Base-by-base conservation (phyloP, 257 asterid species). In the Solanum ahanhuiri region DNA sequence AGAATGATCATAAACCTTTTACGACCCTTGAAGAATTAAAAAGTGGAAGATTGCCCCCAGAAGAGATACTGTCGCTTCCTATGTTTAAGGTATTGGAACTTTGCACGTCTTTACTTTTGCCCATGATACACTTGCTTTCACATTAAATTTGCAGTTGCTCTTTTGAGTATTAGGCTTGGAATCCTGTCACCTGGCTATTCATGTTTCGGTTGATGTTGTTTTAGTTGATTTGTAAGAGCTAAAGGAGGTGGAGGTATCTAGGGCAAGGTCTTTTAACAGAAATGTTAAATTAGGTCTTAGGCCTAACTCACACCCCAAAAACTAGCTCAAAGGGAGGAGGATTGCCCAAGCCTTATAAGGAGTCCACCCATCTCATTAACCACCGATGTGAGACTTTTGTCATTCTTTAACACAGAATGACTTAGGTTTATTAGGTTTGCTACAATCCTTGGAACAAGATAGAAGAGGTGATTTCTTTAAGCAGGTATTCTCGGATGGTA, bases 1-100 rank as follows among this genome's bases (percentile, higher is more conserved):
- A n/a, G n/a, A n/a, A n/a, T n/a, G n/a, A n/a, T n/a, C n/a, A n/a
- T n/a, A 88, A 91, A 87, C 87, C 93, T 86, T 92, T 90, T 89
- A 96, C 94, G 82, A 93, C 98, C 86, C 82, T 88, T 45, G 98
- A 93, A 90, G 95, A 95, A 86, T 87, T 95, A 83, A 89, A 91
- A 85, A 88, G 87, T n/a, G 97, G 98, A 82, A 96, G 90, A 89
- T 86, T 94, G 90, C 98, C 98, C 48, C 98, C 97, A 4, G 99
- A 94, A 91, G 99, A 95, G 86, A 94, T 96, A 82, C 90, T 96
- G 76, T 96, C 99, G 8, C 96, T 92, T 88, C 97, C 99, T 77
- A 94, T 90, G 93, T 96, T 96, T 88, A 95, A 96, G 99, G 98
- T 95, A 91, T 70, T 77, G 12, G 79, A 54, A 35, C 23, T 66